Conservation (phyloP, 768 basidiomycete species). For the Daedaleopsis nitida region DNA sequence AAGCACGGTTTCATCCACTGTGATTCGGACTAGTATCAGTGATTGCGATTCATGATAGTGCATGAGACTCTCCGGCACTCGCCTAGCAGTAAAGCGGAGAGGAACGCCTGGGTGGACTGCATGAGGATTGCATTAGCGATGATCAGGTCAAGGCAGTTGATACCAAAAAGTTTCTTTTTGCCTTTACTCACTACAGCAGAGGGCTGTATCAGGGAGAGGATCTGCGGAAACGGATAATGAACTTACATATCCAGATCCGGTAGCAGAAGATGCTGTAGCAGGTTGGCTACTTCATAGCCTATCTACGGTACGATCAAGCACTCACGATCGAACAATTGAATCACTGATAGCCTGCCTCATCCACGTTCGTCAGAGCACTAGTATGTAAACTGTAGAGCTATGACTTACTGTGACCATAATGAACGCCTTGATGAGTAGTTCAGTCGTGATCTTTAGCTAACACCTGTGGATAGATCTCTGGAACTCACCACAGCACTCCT, state of each 20-base stretch:
- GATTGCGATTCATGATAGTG: too few relatives aligned
- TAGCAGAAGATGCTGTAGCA: not conserved
- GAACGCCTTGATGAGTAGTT: not conserved
- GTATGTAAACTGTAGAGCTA: not conserved
- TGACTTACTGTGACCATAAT: not conserved
- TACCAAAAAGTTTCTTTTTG: not conserved
- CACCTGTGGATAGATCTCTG: not conserved
- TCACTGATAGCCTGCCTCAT: not conserved
- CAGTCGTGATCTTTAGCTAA: not conserved
- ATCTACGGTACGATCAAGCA: not conserved
- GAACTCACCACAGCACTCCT: not conserved
- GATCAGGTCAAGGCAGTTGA: not conserved
- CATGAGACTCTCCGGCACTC: too few relatives aligned
- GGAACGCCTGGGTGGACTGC: too few relatives aligned
- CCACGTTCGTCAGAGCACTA: not conserved
- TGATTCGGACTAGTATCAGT: too few relatives aligned
- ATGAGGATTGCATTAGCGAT: too few relatives aligned
- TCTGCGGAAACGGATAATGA: too few relatives aligned
- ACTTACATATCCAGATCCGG: not conserved
- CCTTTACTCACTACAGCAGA: not conserved
- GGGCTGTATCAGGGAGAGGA: too few relatives aligned
- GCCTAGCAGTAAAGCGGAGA: too few relatives aligned
- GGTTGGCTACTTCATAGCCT: too few relatives aligned
- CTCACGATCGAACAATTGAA: not conserved
- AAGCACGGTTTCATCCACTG: too few relatives aligned